Evolutionary conservation across 2,329 filamentous ascomycete genomes (phyloP), one percentile per base, ranked within the genome.

Genomic region (Dendrostoma leiphaemia): DNA sequence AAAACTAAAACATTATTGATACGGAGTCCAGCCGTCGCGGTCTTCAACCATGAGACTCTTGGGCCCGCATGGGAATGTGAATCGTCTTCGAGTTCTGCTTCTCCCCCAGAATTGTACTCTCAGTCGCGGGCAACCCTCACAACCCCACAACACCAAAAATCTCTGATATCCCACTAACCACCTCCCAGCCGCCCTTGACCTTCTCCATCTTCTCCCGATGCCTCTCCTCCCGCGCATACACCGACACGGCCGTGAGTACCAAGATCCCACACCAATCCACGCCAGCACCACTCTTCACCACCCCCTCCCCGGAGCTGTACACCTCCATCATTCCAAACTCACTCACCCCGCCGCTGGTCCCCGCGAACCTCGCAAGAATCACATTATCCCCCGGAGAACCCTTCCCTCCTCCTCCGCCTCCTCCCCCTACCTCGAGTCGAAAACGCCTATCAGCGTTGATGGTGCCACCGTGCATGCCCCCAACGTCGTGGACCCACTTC

Each of bases 271-370:
- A 53, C 50, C 40, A 45, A 40, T 45, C 49, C 19, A 35, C 21
- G 5, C 28, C 31, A n/a, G n/a, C 6, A 6, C 34, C 3, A 13
- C 32, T 6, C 29, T 9, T 19, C 24, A 41, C 24, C 41, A 13
- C 17, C 26, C 41, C 26, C 17, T 44, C 41, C 21, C 41, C 26
- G 24, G n/a, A 29, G 29, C n/a, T 23, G 40, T 52, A 52, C 15
- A 37, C 44, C 40, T 52, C 49, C 38, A 52, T 7, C 28, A 46
- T 12, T 9, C 49, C 49, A 32, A 52, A 52, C 38, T 52, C 49
- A 2, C 19, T 19, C 28, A 45, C 12, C n/a, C 49, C 49, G 8
- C 38, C 34, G 37, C 23, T n/a, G 7, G 28, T 24, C 28, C 49
- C 49, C 19, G 28, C 49, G 17, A 52, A 52, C 3, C 49, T 38